Evolutionary conservation across 305 asterid genomes (phyloP).

Genomic region (Ajuga reptans): DNA sequence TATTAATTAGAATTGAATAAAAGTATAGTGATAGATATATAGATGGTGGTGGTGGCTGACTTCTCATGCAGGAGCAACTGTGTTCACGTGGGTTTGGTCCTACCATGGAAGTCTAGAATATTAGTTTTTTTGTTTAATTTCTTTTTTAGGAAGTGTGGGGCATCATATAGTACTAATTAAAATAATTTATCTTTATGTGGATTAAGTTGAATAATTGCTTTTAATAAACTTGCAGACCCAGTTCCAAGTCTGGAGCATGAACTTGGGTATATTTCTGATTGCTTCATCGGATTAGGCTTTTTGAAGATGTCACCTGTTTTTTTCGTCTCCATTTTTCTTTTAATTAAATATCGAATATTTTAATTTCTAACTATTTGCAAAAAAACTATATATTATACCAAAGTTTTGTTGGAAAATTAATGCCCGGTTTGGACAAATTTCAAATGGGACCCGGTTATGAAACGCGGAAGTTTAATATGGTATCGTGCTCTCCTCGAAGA

Average conservation of each 20-base stretch:
- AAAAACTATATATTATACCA: too few species aligned
- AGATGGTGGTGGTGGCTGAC: conserved; percentile 37
- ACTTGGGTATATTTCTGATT: conserved; percentile 20
- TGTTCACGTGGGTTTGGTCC: conserved; percentile 56
- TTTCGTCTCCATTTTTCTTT: too few species aligned
- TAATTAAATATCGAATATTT: too few species aligned
- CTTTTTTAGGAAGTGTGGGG: not conserved
- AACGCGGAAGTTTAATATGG: too few species aligned
- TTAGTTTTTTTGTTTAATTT: not conserved
- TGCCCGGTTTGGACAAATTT: too few species aligned
- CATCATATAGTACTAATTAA: conserved; percentile 18
- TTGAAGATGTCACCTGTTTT: not conserved
- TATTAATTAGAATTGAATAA: not conserved
- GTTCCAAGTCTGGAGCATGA: conserved; percentile 30
- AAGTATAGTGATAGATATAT: conserved; percentile 1
- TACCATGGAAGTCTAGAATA: conserved; percentile 23
- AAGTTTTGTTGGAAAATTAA: too few species aligned
- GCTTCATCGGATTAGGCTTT: not conserved
- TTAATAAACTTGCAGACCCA: conserved; percentile 19
- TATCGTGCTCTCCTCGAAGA: too few species aligned
- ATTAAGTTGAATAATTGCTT: conserved; percentile 39
- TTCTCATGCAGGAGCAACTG: conserved; percentile 32
- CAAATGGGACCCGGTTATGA: too few species aligned
- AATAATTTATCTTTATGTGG: conserved; percentile 32
- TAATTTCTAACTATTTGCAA: too few species aligned